Evolutionary conservation across 176 grass and related monocot species (phyloP).

Genomic region (Urochloa ruziziensis): DNA sequence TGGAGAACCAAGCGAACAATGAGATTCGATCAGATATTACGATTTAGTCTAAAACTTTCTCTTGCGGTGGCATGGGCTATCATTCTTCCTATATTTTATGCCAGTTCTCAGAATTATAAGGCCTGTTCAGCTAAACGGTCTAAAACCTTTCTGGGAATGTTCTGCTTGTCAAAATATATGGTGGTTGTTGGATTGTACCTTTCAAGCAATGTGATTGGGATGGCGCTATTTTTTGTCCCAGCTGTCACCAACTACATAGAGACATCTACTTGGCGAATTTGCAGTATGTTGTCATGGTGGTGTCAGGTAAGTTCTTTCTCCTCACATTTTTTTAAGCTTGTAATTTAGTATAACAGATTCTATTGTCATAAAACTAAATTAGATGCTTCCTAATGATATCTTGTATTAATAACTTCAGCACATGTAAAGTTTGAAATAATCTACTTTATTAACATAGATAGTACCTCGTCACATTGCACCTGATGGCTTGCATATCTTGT

Average conservation of each 20-base stretch:
- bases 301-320: constrained; percentile 58
- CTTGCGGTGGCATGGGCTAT: constrained; percentile 66
- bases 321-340: background rate
- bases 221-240: constrained; percentile 93
- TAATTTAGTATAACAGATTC: constrained; percentile 15
- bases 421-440: background rate
- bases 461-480: background rate
- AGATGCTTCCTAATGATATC: background rate
- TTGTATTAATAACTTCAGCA: constrained; percentile 4
- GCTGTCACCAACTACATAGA: constrained; percentile 79
- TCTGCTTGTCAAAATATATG: constrained; percentile 92
- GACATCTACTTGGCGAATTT: constrained; percentile 70
- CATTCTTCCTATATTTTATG: constrained; percentile 75
- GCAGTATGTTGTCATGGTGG: constrained; percentile 90
- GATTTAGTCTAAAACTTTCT: constrained; percentile 78
- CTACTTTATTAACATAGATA: background rate
- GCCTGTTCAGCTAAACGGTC: constrained; percentile 62
- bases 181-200: constrained; percentile 74
- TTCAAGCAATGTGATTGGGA: constrained; percentile 72
- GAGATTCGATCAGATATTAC: constrained; percentile 65
- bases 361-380: constrained; percentile 1
- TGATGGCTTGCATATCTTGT: background rate
- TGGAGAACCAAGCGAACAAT: constrained; percentile 75
- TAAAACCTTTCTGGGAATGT: constrained; percentile 55
- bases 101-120: constrained; percentile 65